Percentiles rank a stretch among this genome's conserved stretches.
Conservation (phyloP, 768 basidiomycete species). For the Leccinum boreale region DNA sequence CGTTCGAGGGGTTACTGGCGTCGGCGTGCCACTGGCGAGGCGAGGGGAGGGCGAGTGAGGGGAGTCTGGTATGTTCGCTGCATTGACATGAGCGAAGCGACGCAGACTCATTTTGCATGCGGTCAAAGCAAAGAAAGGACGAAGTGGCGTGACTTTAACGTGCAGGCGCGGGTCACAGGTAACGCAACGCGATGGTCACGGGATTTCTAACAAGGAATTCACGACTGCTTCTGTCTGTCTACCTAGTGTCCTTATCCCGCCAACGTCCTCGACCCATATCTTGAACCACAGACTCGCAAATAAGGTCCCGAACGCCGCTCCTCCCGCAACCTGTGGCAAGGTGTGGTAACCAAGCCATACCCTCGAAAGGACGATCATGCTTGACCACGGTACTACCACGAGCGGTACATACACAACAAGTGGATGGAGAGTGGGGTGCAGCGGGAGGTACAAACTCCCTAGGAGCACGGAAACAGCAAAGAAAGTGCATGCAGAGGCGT, state of each 20-base stretch:
- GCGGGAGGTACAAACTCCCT: conserved; percentile 54
- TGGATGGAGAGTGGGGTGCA: conserved; percentile 52
- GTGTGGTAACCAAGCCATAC: conserved; percentile 80
- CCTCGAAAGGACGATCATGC: conserved; percentile 56
- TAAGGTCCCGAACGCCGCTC: conserved; percentile 50
- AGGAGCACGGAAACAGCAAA: conserved; percentile 60
- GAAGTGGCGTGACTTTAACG: conserved; percentile 16
- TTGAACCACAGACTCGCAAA: conserved; percentile 57
- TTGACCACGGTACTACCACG: conserved; percentile 54
- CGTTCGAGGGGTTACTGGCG: conserved; percentile 43
- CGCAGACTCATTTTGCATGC: conserved; percentile 47
- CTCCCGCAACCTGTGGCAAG: conserved; percentile 61
- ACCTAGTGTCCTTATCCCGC: conserved; percentile 20
- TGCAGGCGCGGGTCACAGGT: conserved; percentile 21
- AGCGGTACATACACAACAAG: conserved; percentile 35
- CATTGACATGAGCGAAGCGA: conserved; percentile 52
- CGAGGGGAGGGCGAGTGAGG: conserved; percentile 40
- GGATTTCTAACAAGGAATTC: not conserved
- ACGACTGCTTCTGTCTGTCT: conserved; percentile 11
- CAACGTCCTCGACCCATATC: conserved; percentile 43
- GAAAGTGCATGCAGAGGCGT: conserved; percentile 66
- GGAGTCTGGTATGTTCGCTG: conserved; percentile 37
- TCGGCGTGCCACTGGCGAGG: conserved; percentile 31
- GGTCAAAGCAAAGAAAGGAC: conserved; percentile 9
- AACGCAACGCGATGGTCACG: conserved; percentile 26